Evolutionary conservation across 2,329 filamentous ascomycete species (phyloP).

Genomic region (Aureobasidium melanogenum): DNA sequence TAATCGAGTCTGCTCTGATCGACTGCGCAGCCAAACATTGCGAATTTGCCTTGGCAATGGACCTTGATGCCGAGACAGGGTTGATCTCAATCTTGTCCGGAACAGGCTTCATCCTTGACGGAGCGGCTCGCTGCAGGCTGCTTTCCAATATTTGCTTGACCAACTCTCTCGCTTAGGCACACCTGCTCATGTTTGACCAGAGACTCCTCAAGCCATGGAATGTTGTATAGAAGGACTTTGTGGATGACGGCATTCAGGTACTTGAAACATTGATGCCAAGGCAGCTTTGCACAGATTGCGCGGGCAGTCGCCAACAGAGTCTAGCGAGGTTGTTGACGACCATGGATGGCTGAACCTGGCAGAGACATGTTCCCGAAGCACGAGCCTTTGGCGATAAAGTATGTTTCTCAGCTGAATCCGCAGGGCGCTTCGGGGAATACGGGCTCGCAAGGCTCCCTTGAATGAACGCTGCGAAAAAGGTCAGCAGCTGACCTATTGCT

Average conservation of each 20-base stretch:
- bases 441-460: background rate
- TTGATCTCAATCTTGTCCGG: conserved; percentile 9
- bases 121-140: background rate
- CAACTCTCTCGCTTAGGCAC: background rate
- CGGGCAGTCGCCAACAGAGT: background rate
- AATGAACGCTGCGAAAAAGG: background rate
- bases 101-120: background rate
- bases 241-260: background rate
- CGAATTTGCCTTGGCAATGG: conserved; percentile 5
- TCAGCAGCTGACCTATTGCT: background rate
- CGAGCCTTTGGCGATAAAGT: conserved; percentile 7
- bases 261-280: background rate
- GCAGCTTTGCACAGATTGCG: background rate
- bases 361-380: background rate
- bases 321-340: background rate
- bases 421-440: background rate
- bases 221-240: background rate
- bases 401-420: background rate
- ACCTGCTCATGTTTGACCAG: background rate
- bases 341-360: background rate
- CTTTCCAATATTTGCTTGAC: background rate
- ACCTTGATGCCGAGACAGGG: background rate
- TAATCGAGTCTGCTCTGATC: background rate
- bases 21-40: conserved; percentile 2
- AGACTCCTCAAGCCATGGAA: background rate